Conservation (phyloP, 441 rosid genomes). For the Corymbia calophylla region DNA sequence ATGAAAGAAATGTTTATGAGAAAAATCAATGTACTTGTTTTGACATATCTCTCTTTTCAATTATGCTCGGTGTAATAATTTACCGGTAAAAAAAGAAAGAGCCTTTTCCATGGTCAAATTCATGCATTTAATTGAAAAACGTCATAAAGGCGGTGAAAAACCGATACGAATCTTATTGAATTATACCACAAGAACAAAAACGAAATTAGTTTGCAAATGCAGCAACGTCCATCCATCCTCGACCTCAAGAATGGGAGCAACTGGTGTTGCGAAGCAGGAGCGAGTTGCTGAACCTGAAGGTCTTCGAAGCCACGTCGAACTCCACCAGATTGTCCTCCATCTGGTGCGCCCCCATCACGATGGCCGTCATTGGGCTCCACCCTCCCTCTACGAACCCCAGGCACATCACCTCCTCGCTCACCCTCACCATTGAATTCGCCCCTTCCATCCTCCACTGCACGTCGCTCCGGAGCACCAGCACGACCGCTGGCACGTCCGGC, state of each 20-base stretch:
- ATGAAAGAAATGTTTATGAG: background rate
- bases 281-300: conserved; percentile 47
- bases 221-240: background rate
- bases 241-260: conserved; percentile 11
- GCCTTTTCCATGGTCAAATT: background rate
- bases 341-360: conserved; percentile 57
- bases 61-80: background rate
- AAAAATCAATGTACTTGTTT: background rate
- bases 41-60: background rate
- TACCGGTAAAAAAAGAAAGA: background rate
- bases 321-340: conserved; percentile 57
- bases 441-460: conserved; percentile 45
- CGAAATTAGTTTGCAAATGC: background rate
- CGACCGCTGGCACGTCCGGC: conserved; percentile 33
- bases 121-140: background rate
- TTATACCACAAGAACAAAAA: background rate
- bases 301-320: conserved; percentile 46
- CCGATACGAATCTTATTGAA: background rate
- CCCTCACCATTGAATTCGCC: conserved; percentile 48
- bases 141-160: background rate
- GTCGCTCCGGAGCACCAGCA: conserved; percentile 17
- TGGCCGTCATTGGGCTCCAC: conserved; percentile 11
- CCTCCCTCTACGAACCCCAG: conserved; percentile 71
- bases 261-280: conserved; percentile 9
- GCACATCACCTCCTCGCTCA: conserved; percentile 37